Evolutionary conservation across 805 yeast genomes (phyloP), one percentile per base, ranked within the genome.

Genomic region (Metschnikowia similis): DNA sequence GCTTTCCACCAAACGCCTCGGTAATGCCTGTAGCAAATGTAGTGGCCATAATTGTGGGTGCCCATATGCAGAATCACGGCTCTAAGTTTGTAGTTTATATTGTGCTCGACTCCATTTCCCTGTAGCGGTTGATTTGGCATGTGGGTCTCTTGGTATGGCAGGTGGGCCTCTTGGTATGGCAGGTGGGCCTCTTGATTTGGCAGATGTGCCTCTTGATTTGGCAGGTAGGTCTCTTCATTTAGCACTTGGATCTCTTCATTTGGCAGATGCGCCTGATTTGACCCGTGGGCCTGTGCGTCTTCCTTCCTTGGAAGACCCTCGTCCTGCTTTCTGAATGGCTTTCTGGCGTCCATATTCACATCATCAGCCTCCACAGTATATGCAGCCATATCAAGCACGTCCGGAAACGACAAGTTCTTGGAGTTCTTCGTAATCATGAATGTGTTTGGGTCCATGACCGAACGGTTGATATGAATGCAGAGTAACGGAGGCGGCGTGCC

Each of bases 31-130:
- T 80, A 92, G 38, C 95, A 89, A 53, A 92, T 87, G 64, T 92
- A 92, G 66, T 92, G 99, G n/a, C 99, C 99, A 64, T 89, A 94
- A 60, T 92, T 90, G 60, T 94, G 97, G 0, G 96, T 87, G 44
- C 99, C 99, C 65, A 85, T 91, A 66, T 92, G 99, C 1, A 92
- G 84, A 41, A 92, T 87, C 1, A 88, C 94, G 0, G 97, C 88
- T 62, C 87, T 87, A 53, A 92, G 75, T 36, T 82, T 76, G 65
- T 92, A 92, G 2, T 76, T 50, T 14, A 45, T 34, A 17, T 32
- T 32, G 13, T 32, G 21, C 1, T 4, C 31, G 31, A 8, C 10
- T 29, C 31, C 8, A 29, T 29, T 8, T 29, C 8, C 10, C 3
- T 29, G 4, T 29, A 8, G 8, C 10, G 31, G 10, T 8, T 29